These are phyloP conservation scores for Peronospora farinosa DNA, from an alignment of 352 stramenopile genomes.

Conservation along the genomic window DNA sequence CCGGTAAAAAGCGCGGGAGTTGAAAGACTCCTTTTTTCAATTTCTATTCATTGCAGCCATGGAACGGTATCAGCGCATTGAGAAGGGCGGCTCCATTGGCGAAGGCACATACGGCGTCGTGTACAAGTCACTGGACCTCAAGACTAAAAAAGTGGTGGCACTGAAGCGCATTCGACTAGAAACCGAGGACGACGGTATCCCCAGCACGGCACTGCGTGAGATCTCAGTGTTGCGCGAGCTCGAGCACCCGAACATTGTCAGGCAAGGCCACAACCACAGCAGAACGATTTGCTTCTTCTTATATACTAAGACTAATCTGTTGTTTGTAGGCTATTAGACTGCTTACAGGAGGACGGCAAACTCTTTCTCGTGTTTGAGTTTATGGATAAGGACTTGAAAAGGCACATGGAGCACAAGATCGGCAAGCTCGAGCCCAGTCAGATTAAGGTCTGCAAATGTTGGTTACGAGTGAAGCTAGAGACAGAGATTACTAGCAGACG, in stretches of 20 bases:
- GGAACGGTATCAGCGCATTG: constrained; percentile 90
- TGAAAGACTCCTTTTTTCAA: too few species aligned
- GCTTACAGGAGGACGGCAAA: constrained; percentile 91
- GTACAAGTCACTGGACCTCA: constrained; percentile 92
- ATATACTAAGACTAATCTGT: background rate
- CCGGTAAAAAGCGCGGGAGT: constrained; percentile 23
- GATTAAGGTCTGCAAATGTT: constrained; percentile 42
- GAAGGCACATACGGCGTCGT: constrained; percentile 96
- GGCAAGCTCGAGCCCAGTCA: constrained; percentile 48
- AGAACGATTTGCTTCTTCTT: background rate
- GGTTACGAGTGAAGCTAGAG: too few species aligned
- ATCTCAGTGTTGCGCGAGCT: constrained; percentile 97
- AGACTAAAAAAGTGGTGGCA: constrained; percentile 88
- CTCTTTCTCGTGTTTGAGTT: constrained; percentile 99
- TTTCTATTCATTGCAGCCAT: constrained; percentile 30
- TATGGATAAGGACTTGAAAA: constrained; percentile 97
- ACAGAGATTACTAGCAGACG: background rate
- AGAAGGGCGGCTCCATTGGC: constrained; percentile 90
- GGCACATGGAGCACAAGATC: constrained; percentile 89
- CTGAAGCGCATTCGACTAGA: constrained; percentile 97
- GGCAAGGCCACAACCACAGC: constrained; percentile 30
- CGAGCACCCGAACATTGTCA: constrained; percentile 97
- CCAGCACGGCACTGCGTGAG: constrained; percentile 96
- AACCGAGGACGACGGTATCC: constrained; percentile 98
- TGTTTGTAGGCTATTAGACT: constrained; percentile 83